These are phyloP conservation scores for Hemileia vastatrix DNA, from an alignment of 1,284 basidiomycete genomes.

Conservation along the genomic window DNA sequence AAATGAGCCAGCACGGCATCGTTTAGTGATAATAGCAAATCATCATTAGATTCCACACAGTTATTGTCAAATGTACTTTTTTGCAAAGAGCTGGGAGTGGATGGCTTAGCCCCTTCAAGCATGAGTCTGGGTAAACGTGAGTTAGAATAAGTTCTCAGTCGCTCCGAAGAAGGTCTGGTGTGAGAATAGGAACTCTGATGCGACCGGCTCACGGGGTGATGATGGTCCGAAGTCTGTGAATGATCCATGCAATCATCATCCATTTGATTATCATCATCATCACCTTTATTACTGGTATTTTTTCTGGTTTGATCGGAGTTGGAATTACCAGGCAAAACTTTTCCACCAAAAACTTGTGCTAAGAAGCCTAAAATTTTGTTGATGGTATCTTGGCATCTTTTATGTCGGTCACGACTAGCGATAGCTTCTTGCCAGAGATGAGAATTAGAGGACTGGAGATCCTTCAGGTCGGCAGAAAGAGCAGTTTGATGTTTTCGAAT, in stretches of 20 bases:
- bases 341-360: slow-evolving; percentile 76
- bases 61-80: background rate
- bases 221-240: too few species aligned
- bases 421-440: slow-evolving; percentile 85
- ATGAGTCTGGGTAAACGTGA: slow-evolving; percentile 11
- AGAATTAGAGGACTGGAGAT: slow-evolving; percentile 78
- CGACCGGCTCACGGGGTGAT: slow-evolving; percentile 1
- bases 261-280: background rate
- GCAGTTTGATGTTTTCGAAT: slow-evolving; percentile 86
- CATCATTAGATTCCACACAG: background rate
- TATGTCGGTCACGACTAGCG: slow-evolving; percentile 64
- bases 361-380: slow-evolving; percentile 89
- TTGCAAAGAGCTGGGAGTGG: background rate
- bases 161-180: slow-evolving; percentile 3
- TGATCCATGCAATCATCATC: too few species aligned
- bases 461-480: slow-evolving; percentile 76
- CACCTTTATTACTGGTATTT: background rate
- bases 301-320: background rate
- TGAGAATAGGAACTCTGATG: background rate
- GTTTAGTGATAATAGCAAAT: background rate
- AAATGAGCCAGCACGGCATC: background rate
- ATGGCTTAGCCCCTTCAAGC: slow-evolving; percentile 5
- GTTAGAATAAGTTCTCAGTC: slow-evolving; percentile 1
- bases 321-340: slow-evolving; percentile 4
- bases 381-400: slow-evolving; percentile 93